Evolutionary conservation across 192 early-diverging fungal genomes (phyloP), one percentile per base, ranked within the genome.

Genomic region (Coemansia sp.): DNA sequence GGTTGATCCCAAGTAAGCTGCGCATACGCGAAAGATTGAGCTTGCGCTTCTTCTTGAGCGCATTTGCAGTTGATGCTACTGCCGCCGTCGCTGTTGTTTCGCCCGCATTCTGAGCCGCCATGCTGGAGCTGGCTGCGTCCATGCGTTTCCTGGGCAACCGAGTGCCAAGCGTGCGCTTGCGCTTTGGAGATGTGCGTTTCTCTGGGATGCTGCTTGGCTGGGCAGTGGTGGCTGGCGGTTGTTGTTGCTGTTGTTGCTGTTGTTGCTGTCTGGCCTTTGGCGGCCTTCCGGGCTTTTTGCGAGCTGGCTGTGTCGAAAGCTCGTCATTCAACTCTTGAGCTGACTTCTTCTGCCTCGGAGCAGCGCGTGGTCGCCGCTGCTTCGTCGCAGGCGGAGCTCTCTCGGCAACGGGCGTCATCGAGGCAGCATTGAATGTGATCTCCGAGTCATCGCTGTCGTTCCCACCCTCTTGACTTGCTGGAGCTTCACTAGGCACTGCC

Each of bases 1-100:
- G 62, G 1, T 42, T 33, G 42, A 74, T 65, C 15, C 77, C 77
- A 63, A 74, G 62, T 49, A 80, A 54, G 53, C 54, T 75, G 40
- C 73, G 73, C 73, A 81, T 81, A 60, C 78, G 78, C 14, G 59
- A 67, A 20, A 81, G 66, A 42, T 81, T 81, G 29, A 81, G 73
- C 61, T 75, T 75, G 59, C 78, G 78, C 52, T 81, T 81, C 61
- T 81, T 81, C 61, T 81, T 81, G 34, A 79, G 69, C 5, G 65
- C 64, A 20, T 48, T 65, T 11, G 63, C 59, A 4, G 55, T 36
- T 35, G 55, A 15, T 34, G 55, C 29, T 17, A 36, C 52, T 13
- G 55, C 17, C 19, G 55, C 15, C 32, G 52, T 54, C 14, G 23
- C 23, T 17, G 41, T 41, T 32, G 40, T 9, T 13, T 55, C 45